Percentiles rank a stretch among this genome's conserved stretches.
Conservation (phyloP, 345 rosid genomes). For the Xanthoceras sorbifolium region DNA sequence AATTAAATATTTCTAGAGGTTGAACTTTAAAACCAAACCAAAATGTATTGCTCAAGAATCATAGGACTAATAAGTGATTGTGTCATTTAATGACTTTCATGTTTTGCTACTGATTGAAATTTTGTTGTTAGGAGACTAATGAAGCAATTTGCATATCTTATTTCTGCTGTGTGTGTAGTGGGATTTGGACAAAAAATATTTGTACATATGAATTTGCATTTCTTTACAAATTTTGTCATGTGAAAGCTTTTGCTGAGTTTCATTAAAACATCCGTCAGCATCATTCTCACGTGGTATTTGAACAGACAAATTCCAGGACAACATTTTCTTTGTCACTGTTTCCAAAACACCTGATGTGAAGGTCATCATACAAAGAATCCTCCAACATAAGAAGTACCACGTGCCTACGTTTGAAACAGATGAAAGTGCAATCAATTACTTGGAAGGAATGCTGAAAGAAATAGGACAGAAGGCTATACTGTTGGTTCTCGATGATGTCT, state of each 20-base stretch:
- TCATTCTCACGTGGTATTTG: conserved; percentile 24
- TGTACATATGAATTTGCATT: not conserved
- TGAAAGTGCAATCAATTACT: conserved; percentile 24
- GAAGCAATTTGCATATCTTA: not conserved
- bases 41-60: not conserved
- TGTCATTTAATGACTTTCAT: too few species aligned
- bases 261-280: not conserved
- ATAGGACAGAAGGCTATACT: conserved; percentile 35
- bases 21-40: not conserved
- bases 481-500: conserved; percentile 76
- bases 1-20: not conserved
- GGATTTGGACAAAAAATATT: not conserved
- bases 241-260: not conserved
- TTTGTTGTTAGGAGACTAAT: not conserved
- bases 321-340: conserved; percentile 51
- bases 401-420: conserved; percentile 27
- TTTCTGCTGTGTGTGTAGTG: not conserved
- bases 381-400: conserved; percentile 19
- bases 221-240: too few species aligned
- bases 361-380: conserved; percentile 36
- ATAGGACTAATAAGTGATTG: not conserved
- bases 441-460: conserved; percentile 26
- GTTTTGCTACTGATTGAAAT: not conserved
- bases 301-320: conserved; percentile 47
- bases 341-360: conserved; percentile 42